Base-by-base conservation (phyloP, 768 basidiomycete species). In the Chalciporus piperatus region DNA sequence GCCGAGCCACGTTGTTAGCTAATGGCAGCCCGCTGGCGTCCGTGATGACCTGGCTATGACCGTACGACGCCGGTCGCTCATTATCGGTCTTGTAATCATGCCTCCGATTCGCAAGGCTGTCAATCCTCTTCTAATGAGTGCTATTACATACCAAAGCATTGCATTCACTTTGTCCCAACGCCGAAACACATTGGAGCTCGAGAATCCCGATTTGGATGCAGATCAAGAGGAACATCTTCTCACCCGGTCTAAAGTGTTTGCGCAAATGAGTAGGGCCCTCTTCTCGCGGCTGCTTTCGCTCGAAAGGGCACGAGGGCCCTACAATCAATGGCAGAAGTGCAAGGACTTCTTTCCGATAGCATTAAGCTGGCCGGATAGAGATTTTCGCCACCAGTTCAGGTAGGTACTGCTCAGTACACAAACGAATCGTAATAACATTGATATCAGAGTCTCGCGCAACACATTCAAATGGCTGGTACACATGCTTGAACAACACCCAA, bases 401-500 rank as follows among this genome's bases (percentile, higher is more conserved):
- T 23, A 14, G 25, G 25, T 25, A 25, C 25, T 25, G 7, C 25
- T 25, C 25, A 25, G 25, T 25, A 25, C 25, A 25, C 25, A 25
- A 25, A 25, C 25, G 25, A 25, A 25, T 25, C 25, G 25, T 25
- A 25, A 25, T 19, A 30, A 32, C 4, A 40, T 13, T 8, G 0
- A 16, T 35, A 14, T 30, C 25, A 60, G 56, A 13, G 32, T 60
- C 9, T 40, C 50, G 12, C 23, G 39, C 16, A 39, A 46, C 3
- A 55, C 49, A 20, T 60, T 60, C 23, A 47, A 55, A 25, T 39
- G 37, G 17, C 45, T 56, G 37, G 49, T 56, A 12, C 20, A 27
- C 8, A 39, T 58, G 3, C 39, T 60, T 2, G 51, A 44, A 16
- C 35, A 28, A 11, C 58, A 66, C 35, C 52, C 46, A 11, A 55